phyloP scores from a whole-genome alignment of 441 rosid species.

The Corymbia citriodora region DNA sequence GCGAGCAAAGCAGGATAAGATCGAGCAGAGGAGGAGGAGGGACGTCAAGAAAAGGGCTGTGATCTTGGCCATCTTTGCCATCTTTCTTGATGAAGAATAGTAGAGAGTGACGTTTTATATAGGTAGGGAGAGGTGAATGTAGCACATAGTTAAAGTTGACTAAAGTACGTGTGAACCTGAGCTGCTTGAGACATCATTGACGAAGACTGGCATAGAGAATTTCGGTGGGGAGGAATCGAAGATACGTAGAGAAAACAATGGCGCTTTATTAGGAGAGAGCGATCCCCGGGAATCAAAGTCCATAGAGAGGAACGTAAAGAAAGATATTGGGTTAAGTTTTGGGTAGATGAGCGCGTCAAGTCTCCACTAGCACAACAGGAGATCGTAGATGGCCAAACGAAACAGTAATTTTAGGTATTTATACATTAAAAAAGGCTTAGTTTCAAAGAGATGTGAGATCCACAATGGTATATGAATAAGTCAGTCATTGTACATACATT shows the following conservation, averaged over 20 bases:
- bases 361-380: neutral
- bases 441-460: neutral
- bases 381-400: neutral
- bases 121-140: neutral
- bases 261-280: neutral
- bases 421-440: too few relatives aligned
- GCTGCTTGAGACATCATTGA: neutral
- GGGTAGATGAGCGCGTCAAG: neutral
- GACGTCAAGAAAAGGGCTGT: constrained; percentile 20
- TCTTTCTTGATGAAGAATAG: neutral
- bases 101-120: neutral
- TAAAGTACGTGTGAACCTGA: neutral
- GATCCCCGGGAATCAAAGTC: neutral
- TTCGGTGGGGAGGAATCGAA: neutral
- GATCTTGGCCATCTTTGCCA: constrained; percentile 6
- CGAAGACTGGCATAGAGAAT: neutral
- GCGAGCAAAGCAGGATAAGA: constrained; percentile 27
- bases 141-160: neutral
- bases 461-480: too few relatives aligned
- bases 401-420: neutral
- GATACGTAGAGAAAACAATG: neutral
- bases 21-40: constrained; percentile 22
- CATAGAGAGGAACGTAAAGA: neutral
- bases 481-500: neutral
- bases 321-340: neutral